phyloP scores from a whole-genome alignment of 2,329 filamentous ascomycete species.

The Botrytis byssoidea region DNA sequence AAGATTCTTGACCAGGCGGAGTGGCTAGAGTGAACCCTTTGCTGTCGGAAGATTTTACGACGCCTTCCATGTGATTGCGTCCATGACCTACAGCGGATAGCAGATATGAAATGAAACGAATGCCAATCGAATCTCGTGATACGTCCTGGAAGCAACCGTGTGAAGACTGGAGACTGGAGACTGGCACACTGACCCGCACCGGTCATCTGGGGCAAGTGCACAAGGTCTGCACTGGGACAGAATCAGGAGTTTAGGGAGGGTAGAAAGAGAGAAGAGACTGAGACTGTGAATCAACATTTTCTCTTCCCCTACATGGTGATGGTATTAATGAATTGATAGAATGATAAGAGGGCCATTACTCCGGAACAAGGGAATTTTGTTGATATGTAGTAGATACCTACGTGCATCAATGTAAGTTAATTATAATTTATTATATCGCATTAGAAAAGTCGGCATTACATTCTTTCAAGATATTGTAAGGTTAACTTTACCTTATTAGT shows the following conservation, averaged over 20 bases:
- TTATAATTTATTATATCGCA: not conserved
- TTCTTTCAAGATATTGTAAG: not conserved
- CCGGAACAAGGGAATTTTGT: not conserved
- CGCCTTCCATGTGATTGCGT: not conserved
- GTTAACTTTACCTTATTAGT: too few relatives aligned
- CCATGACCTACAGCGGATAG: not conserved
- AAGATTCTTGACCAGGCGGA: not conserved
- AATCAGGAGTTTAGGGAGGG: not conserved
- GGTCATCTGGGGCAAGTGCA: not conserved
- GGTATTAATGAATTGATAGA: too few relatives aligned
- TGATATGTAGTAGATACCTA: not conserved
- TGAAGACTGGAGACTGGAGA: not conserved
- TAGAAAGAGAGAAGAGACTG: not conserved
- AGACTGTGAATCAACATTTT: not conserved
- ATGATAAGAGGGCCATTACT: not conserved
- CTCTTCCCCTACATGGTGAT: not conserved
- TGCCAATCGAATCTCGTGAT: not conserved
- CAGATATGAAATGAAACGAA: not conserved
- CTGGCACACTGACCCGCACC: not conserved
- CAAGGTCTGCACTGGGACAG: not conserved
- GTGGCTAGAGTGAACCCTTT: not conserved
- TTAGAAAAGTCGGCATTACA: not conserved
- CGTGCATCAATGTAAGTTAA: not conserved
- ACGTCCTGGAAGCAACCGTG: not conserved
- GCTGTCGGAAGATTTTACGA: not conserved